Base-by-base conservation (phyloP, 2,329 filamentous ascomycete genomes). In the Diaporthe eres region DNA sequence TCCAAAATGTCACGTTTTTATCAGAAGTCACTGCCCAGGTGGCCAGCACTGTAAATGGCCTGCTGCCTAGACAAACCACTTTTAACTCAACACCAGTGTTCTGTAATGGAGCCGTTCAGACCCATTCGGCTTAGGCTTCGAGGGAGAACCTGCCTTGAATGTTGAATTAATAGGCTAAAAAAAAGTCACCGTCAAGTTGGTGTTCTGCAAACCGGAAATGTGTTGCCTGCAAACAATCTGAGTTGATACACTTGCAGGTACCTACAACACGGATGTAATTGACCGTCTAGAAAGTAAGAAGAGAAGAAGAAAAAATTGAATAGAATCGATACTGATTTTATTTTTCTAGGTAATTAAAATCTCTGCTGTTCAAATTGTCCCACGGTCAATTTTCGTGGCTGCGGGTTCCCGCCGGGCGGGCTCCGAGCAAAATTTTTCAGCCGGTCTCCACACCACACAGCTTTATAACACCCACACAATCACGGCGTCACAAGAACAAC, bases 381-480 rank as follows among this genome's bases (percentile, higher is more conserved):
- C 22, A 4, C 10, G 7, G 19, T 37, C 31, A 37, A 34, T 58
- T 42, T 53, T n/a, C 13, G 12, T 2, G 47, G 22, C 31, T 42
- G 65, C 31, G 47, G 65, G 65, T 53, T 53, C 17, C 47, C 65
- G 28, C 28, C 65, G 47, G 65, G 65, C 34, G 44, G 31, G 65
- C 65, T 53, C 65, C 34, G 47, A 68, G 65, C 47, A 68, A 68
- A 68, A 68, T 31, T 53, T 68, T 68, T 68, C 31, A 19, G 44
- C 44, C 12, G 28, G 31, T 37, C 65, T 39, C 65, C 65, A 68
- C 65, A 39, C 63, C 65, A 68, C 31, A 53, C 65, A 28, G 47
- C 47, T 28, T 53, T 28, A 68, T 68, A 68, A 28, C 13, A 4
- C 47, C 47, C 47, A 68, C 47, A n/a, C 65, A 53, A 53, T 13